Percentiles rank a stretch among this genome's conserved stretches.
Evolutionary conservation across 192 early-diverging fungal species (phyloP).

Genomic region (Podila minutissima): DNA sequence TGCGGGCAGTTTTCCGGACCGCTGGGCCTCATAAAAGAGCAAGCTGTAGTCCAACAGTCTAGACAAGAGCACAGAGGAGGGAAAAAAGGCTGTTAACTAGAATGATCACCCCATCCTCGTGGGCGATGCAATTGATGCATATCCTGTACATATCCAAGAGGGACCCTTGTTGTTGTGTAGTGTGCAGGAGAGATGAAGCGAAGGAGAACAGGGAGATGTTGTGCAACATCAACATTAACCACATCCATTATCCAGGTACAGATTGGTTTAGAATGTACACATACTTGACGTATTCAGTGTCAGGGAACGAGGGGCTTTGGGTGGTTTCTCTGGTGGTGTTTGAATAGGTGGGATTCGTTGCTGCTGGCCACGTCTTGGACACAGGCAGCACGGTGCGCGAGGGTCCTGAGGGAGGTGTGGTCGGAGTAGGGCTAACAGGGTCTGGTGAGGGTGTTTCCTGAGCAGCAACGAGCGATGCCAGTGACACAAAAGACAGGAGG

Average conservation of each 20-base stretch:
- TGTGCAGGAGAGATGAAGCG: background rate
- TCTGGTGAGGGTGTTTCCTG: background rate
- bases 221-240: too few relatives aligned
- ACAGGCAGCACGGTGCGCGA: background rate
- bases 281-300: constrained; percentile 52
- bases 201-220: background rate
- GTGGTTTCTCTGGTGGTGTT: background rate
- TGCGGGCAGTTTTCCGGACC: constrained; percentile 59
- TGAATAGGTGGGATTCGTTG: background rate
- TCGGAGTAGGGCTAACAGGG: background rate
- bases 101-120: background rate
- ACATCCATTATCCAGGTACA: background rate
- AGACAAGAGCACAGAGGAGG: background rate
- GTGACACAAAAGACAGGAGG: background rate
- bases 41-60: constrained; percentile 58
- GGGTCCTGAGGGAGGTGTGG: background rate
- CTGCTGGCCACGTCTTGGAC: background rate
- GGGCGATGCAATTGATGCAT: background rate
- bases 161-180: background rate
- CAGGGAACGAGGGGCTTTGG: constrained; percentile 29
- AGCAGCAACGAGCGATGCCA: background rate
- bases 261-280: background rate
- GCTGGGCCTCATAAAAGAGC: constrained; percentile 66
- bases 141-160: background rate
- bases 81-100: background rate